phyloP scores from a whole-genome alignment of 2,329 filamentous ascomycete genomes.

The Ophiostoma populinum region DNA sequence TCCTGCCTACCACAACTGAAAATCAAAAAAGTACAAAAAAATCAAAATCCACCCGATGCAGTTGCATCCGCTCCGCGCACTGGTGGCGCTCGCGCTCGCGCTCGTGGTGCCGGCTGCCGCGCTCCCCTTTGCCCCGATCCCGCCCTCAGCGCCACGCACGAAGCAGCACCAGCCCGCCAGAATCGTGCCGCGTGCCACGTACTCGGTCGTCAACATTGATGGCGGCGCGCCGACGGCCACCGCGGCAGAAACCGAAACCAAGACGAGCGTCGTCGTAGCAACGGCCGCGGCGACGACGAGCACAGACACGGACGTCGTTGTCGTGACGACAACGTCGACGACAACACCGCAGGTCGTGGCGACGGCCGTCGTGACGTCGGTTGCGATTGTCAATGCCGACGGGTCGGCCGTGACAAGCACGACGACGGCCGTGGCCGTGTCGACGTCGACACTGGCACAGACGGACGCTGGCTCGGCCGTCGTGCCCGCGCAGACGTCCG shows the following conservation, averaged over 20 bases:
- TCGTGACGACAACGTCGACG: conserved; percentile 5
- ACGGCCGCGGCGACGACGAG: conserved; percentile 13
- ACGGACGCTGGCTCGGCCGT: background rate
- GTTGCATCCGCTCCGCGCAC: conserved; percentile 7
- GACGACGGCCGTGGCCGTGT: background rate
- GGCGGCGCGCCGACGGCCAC: conserved; percentile 8
- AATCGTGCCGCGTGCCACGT: conserved; percentile 19
- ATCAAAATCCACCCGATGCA: conserved; percentile 9
- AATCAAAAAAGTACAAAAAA: background rate
- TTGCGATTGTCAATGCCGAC: conserved; percentile 13
- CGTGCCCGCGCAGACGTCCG: background rate
- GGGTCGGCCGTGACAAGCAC: conserved; percentile 5
- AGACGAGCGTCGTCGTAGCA: conserved; percentile 7
- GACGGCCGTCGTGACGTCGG: conserved; percentile 13
- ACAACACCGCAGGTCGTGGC: conserved; percentile 3
- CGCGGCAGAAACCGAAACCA: background rate
- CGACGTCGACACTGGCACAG: background rate
- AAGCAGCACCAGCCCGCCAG: background rate
- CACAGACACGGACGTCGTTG: conserved; percentile 15
- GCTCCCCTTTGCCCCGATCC: conserved; percentile 8
- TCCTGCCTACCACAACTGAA: background rate
- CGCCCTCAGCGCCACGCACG: background rate
- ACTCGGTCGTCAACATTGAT: conserved; percentile 22
- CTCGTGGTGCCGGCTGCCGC: conserved; percentile 9
- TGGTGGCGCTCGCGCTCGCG: too few relatives aligned